A percentile compares a stretch with the other conserved stretches of the same genome.
Conservation (phyloP, 805 yeast species). For the Candida xiaguanensis region DNA sequence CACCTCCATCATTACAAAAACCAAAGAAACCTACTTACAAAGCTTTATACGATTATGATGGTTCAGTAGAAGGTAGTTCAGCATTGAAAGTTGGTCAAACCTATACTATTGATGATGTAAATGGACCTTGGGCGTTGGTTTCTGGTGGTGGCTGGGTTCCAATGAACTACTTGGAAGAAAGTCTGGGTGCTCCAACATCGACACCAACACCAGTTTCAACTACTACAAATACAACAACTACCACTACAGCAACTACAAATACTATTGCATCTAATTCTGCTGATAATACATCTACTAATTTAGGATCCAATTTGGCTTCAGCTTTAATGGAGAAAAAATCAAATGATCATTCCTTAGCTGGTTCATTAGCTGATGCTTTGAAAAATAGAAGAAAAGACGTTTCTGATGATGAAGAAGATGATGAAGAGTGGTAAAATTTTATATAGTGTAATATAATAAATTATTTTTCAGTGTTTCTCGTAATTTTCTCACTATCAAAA, state of each 20-base stretch:
- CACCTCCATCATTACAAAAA: constrained; percentile 50
- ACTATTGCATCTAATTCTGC: too few relatives aligned
- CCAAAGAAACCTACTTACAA: constrained; percentile 75
- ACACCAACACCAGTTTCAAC: constrained; percentile 14
- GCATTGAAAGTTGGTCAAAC: constrained; percentile 76
- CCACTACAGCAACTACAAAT: constrained; percentile 10
- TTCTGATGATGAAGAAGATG: constrained; percentile 66
- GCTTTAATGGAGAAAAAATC: constrained; percentile 62
- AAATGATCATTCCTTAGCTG: constrained; percentile 63
- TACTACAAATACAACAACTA: constrained; percentile 12
- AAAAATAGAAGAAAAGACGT: constrained; percentile 68
- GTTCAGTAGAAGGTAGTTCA: constrained; percentile 77
- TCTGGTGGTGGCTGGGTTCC: constrained; percentile 97
- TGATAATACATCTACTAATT: constrained; percentile 7
- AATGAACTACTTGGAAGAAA: constrained; percentile 72
- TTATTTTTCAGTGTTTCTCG: background rate
- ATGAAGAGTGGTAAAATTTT: constrained; percentile 39
- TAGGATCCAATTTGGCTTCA: constrained; percentile 61
- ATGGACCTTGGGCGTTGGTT: constrained; percentile 94
- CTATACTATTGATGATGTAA: constrained; percentile 69
- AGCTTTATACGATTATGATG: constrained; percentile 86
- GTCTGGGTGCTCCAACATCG: constrained; percentile 19
- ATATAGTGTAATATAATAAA: background rate
- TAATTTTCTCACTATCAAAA: background rate
- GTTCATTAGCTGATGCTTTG: constrained; percentile 86